A percentile compares a stretch with the other conserved stretches of the same genome.
Evolutionary conservation across 306 rosid species (phyloP).

Genomic region (Rosa persica): DNA sequence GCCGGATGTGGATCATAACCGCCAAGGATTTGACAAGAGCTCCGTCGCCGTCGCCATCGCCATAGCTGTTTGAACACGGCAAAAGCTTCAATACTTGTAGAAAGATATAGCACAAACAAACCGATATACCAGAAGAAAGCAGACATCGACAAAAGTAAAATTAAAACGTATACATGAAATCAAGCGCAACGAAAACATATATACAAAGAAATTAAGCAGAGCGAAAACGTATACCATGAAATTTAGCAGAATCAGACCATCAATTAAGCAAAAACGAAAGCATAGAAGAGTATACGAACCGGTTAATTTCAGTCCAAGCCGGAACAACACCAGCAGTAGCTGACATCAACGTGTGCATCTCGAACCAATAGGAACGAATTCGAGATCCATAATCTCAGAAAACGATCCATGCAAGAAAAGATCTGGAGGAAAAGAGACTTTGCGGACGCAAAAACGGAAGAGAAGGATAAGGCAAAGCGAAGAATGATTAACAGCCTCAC

Average conservation of each 20-base stretch:
- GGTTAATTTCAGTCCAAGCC: background rate
- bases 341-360: slow-evolving; percentile 23
- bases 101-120: no score
- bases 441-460: no score
- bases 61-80: no score
- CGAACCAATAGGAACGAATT: slow-evolving; percentile 20
- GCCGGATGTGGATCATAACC: no score
- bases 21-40: background rate
- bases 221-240: background rate
- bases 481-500: background rate
- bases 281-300: background rate
- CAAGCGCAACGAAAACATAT: background rate
- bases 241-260: background rate
- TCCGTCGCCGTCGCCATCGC: background rate
- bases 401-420: no score
- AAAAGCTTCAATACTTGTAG: no score
- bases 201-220: background rate
- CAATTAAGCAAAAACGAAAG: background rate
- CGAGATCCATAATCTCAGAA: no score
- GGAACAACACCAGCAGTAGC: no score
- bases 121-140: no score
- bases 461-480: background rate
- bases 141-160: background rate
- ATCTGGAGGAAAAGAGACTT: no score
- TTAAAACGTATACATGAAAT: no score